Base-by-base conservation (phyloP, 208 protist genomes). In the Lotmaria passim region DNA sequence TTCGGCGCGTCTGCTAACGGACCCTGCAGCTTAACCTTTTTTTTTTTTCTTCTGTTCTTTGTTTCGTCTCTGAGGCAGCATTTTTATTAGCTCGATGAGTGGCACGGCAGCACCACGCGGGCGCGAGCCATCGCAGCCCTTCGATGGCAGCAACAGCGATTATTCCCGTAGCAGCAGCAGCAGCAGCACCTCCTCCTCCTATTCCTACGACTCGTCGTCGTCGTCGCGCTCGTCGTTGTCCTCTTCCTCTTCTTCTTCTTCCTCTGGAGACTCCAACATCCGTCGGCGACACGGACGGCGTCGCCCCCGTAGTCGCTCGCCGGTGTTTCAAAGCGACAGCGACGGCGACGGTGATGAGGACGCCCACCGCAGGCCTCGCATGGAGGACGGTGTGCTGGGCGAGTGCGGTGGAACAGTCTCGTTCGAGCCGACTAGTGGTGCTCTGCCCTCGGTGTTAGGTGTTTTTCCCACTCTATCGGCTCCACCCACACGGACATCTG, bases 151-250 rank as follows among this genome's bases (percentile, higher is more conserved):
- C 50, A 26, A 58, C 62, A 47, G 50, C 34, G 60, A 41, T n/a
- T n/a, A n/a, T n/a, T n/a, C n/a, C n/a, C n/a, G n/a, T n/a, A n/a
- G n/a, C n/a, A n/a, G n/a, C 33, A 4, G 34, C 60, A 46, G 31
- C 31, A 15, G 19, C 17, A 68, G 48, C 50, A 52, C 34, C n/a
- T 46, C 44, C 12, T 57, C 51, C 11, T 70, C 53, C 21, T 66
- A 64, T 23, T 77, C 71, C 21, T 71, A 68, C 60, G 59, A 52
- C 36, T 75, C 65, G 33, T 30, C 56, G 36, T 63, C 26, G 14
- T 68, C 60, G 6, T 67, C 62, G 23, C 44, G 56, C 12, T 67
- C 31, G 38, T 67, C 63, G 19, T 34, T 50, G 50, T 59, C 19
- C n/a, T 51, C 50, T 1, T 77, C 71, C 7, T 47, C 21, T 39